These are phyloP conservation scores for Berberis vulgaris DNA, from an alignment of 164 flowering plant species.

Conservation along the genomic window DNA sequence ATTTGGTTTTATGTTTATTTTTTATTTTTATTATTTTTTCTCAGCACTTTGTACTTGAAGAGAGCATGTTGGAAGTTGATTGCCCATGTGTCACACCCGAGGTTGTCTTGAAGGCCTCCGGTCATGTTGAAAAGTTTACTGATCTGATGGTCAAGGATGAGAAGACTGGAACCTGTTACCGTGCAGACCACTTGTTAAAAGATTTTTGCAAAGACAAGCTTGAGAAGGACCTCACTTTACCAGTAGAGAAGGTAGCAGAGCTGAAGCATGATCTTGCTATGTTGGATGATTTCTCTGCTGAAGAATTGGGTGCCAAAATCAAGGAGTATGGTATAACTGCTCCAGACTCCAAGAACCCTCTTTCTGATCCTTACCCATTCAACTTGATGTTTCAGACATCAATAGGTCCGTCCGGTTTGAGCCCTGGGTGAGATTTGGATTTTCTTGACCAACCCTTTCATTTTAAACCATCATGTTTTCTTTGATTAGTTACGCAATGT, in stretches of 20 bases:
- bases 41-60: conserved; percentile 94
- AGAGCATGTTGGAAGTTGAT: conserved; percentile 95
- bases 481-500: background rate
- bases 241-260: conserved; percentile 66
- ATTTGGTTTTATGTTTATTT: background rate
- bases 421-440: conserved; percentile 50
- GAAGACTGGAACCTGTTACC: conserved; percentile 77
- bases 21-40: background rate
- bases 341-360: conserved; percentile 88
- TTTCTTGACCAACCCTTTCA: background rate
- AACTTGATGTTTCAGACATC: conserved; percentile 96
- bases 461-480: background rate
- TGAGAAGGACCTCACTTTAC: conserved; percentile 61
- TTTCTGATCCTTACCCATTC: conserved; percentile 94
- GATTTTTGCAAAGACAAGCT: conserved; percentile 90
- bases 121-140: conserved; percentile 97
- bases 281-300: conserved; percentile 77
- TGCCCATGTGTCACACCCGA: conserved; percentile 98
- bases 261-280: conserved; percentile 69
- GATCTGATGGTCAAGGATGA: conserved; percentile 99
- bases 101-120: conserved; percentile 90
- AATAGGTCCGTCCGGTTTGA: conserved; percentile 88
- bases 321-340: conserved; percentile 88
- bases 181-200: conserved; percentile 95
- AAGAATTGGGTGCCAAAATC: conserved; percentile 80